These are phyloP conservation scores for Arthroderma sp. DNA, from an alignment of 2,329 filamentous ascomycete genomes.

Conservation along the genomic window DNA sequence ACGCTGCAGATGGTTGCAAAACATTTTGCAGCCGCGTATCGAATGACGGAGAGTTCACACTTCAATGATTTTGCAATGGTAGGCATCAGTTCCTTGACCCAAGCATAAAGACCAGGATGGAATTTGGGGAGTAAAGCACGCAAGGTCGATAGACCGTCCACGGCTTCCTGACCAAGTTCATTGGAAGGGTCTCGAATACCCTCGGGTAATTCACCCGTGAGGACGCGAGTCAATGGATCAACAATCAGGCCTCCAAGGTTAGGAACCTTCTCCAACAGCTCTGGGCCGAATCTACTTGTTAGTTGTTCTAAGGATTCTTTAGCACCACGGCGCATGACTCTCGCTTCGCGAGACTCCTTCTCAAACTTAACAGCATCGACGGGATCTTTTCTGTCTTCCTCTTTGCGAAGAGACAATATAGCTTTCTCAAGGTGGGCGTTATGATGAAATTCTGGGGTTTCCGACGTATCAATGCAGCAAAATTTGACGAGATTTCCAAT, in stretches of 20 bases:
- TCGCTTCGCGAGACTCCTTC: conserved; percentile 72
- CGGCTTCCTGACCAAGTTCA: conserved; percentile 74
- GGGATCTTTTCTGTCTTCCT: conserved; percentile 89
- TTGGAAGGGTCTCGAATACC: conserved; percentile 62
- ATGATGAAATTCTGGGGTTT: conserved; percentile 86
- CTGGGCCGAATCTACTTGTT: conserved; percentile 61
- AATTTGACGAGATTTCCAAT: conserved; percentile 94
- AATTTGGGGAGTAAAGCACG: conserved; percentile 89
- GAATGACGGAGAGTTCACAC: conserved; percentile 77
- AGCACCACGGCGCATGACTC: conserved; percentile 80
- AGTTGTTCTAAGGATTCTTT: conserved; percentile 89
- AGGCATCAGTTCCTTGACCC: conserved; percentile 72
- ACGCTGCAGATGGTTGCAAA: conserved; percentile 95
- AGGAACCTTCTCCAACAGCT: conserved; percentile 70
- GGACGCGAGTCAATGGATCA: conserved; percentile 60
- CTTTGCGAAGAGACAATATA: conserved; percentile 88
- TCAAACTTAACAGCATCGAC: conserved; percentile 84
- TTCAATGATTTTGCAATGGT: conserved; percentile 77
- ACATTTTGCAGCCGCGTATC: conserved; percentile 95
- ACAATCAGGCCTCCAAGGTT: conserved; percentile 73
- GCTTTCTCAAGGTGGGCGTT: conserved; percentile 66
- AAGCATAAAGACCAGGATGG: conserved; percentile 58
- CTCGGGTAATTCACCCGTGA: conserved; percentile 56
- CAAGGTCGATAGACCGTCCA: conserved; percentile 86
- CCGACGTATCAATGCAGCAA: conserved; percentile 92